These are phyloP conservation scores for Umbelopsis isabellina DNA, from an alignment of 192 early-diverging fungal genomes.

Conservation along the genomic window DNA sequence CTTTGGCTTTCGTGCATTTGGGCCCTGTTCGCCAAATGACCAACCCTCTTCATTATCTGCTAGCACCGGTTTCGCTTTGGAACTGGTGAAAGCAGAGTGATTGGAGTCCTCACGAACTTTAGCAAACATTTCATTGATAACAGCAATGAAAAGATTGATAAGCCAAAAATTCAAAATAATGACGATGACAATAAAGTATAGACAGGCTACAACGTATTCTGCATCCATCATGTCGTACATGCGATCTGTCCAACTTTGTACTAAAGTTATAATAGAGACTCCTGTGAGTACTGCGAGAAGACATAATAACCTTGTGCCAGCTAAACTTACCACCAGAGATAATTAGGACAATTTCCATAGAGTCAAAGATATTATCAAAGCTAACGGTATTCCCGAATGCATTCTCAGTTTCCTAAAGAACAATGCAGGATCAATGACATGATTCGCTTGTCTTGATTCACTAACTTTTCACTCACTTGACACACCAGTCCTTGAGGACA, in stretches of 20 bases:
- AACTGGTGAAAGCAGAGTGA: conserved; percentile 59
- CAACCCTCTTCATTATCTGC: conserved; percentile 40
- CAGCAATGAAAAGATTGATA: conserved; percentile 67
- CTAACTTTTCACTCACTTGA: conserved; percentile 31
- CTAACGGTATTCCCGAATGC: conserved; percentile 45
- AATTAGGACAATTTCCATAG: conserved; percentile 60
- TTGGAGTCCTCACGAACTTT: conserved; percentile 65
- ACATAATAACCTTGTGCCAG: too few relatives aligned
- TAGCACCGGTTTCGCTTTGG: conserved; percentile 35
- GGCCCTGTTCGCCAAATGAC: conserved; percentile 26
- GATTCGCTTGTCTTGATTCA: too few relatives aligned
- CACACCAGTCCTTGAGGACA: conserved; percentile 52
- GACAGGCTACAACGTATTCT: conserved; percentile 49
- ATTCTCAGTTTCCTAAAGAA: conserved; percentile 42
- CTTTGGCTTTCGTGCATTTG: conserved; percentile 12
- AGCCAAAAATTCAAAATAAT: conserved; percentile 69
- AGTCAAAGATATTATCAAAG: conserved; percentile 57
- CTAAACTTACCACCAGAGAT: conserved; percentile 49
- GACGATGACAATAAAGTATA: conserved; percentile 60
- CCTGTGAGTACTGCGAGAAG: too few relatives aligned
- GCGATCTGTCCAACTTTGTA: conserved; percentile 63
- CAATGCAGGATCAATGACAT: background rate
- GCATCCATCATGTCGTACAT: conserved; percentile 67
- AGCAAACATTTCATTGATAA: conserved; percentile 68
- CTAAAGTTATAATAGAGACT: conserved; percentile 17